phyloP scores from a whole-genome alignment of 139 green algal species.

The Micromonas pusilla region DNA sequence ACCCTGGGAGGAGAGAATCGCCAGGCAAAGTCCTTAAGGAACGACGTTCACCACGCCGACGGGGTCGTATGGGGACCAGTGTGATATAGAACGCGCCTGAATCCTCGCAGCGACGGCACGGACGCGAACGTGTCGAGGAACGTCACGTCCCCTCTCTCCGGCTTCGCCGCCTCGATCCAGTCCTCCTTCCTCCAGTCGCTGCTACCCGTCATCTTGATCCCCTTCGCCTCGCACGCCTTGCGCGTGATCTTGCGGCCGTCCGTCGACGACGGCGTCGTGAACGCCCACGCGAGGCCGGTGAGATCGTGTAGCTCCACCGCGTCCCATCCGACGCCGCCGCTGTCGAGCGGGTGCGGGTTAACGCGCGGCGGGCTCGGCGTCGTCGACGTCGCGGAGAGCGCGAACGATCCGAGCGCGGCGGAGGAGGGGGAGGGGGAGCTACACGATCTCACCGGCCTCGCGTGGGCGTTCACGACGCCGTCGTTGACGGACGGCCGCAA shows the following conservation, averaged over 20 bases:
- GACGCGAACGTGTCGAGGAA: background rate
- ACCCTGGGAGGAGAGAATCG: no score
- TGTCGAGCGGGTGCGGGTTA: background rate
- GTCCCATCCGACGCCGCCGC: background rate
- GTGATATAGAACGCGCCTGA: no score
- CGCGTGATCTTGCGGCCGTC: background rate
- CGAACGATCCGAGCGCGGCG: no score
- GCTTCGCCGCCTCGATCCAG: background rate
- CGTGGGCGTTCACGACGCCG: constrained; percentile 8
- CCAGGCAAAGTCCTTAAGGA: no score
- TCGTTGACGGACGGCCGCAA: background rate
- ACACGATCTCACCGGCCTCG: background rate
- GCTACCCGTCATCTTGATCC: background rate
- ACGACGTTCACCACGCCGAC: no score
- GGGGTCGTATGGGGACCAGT: no score
- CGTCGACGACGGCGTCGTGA: constrained; percentile 4
- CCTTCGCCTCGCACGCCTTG: background rate
- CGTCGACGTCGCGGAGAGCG: background rate
- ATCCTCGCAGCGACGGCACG: background rate
- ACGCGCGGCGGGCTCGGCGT: no score
- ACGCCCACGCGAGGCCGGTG: background rate
- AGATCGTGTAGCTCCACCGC: background rate
- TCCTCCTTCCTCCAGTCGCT: background rate
- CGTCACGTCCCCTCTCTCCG: background rate
- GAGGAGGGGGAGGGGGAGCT: background rate